Evolutionary conservation across 805 yeast genomes (phyloP).

Genomic region (Debaryomyces hansenii): DNA sequence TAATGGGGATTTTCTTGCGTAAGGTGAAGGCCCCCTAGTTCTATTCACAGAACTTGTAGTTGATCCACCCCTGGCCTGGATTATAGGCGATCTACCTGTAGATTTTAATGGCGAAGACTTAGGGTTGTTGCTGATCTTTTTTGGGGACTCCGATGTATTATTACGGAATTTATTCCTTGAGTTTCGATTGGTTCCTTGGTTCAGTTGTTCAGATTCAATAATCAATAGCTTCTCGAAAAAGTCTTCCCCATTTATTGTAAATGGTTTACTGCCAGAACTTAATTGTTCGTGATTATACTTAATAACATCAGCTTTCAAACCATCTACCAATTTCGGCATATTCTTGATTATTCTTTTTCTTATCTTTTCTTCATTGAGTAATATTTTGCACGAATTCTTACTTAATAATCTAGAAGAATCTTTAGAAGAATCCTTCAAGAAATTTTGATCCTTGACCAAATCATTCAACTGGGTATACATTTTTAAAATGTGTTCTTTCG

Average conservation of each 20-base stretch:
- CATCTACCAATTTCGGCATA: conserved; percentile 62
- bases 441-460: conserved; percentile 57
- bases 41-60: conserved; percentile 11
- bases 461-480: conserved; percentile 56
- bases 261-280: conserved; percentile 17
- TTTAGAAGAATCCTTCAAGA: conserved; percentile 66
- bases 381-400: conserved; percentile 73
- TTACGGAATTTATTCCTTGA: conserved; percentile 1
- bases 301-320: conserved; percentile 46
- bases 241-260: conserved; percentile 48
- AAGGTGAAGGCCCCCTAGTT: conserved; percentile 1
- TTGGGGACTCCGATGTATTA: conserved; percentile 2
- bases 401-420: conserved; percentile 79
- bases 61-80: background rate
- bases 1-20: conserved; percentile 2
- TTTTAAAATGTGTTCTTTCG: conserved; percentile 54
- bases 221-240: conserved; percentile 38
- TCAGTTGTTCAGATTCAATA: conserved; percentile 27
- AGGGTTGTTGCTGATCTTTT: background rate
- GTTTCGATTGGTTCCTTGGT: conserved; percentile 2
- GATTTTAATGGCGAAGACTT: conserved; percentile 11
- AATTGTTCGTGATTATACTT: conserved; percentile 45
- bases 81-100: conserved; percentile 3
- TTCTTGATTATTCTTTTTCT: conserved; percentile 66
- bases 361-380: conserved; percentile 76